Evolutionary conservation across 2,329 filamentous ascomycete genomes (phyloP).

Genomic region (Aspergillus sojae): DNA sequence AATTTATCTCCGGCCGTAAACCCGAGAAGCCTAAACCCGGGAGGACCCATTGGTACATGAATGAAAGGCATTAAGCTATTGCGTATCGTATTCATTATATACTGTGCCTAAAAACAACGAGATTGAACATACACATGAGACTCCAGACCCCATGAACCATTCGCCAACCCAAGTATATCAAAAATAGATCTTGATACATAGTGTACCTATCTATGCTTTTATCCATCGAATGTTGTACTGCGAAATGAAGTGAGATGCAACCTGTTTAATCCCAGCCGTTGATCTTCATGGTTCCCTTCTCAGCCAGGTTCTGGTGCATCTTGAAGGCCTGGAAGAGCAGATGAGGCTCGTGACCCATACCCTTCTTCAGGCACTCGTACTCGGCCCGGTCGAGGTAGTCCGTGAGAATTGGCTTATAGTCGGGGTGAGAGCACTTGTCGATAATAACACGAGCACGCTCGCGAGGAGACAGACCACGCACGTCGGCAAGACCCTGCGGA

Average conservation of each 20-base stretch:
- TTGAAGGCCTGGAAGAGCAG: slow-evolving; percentile 84
- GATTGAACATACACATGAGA: not conserved
- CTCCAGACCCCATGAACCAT: not conserved
- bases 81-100: not conserved
- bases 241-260: not conserved
- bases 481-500: slow-evolving; percentile 74
- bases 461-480: slow-evolving; percentile 75
- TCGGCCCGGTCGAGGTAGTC: slow-evolving; percentile 87
- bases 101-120: not conserved
- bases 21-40: not conserved
- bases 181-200: not conserved
- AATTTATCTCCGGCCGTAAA: not conserved
- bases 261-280: slow-evolving; percentile 58
- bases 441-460: slow-evolving; percentile 85
- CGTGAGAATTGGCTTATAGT: slow-evolving; percentile 78
- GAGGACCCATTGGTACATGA: not conserved
- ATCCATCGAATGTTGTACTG: not conserved
- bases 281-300: slow-evolving; percentile 89
- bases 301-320: slow-evolving; percentile 80
- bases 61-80: not conserved
- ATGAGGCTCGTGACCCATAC: slow-evolving; percentile 88
- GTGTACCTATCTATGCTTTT: not conserved
- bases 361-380: slow-evolving; percentile 81
- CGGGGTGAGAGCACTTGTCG: slow-evolving; percentile 80
- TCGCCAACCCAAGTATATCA: not conserved